Base-by-base conservation (phyloP, 495 filamentous ascomycete species). In the Sordaria brevicollis region DNA sequence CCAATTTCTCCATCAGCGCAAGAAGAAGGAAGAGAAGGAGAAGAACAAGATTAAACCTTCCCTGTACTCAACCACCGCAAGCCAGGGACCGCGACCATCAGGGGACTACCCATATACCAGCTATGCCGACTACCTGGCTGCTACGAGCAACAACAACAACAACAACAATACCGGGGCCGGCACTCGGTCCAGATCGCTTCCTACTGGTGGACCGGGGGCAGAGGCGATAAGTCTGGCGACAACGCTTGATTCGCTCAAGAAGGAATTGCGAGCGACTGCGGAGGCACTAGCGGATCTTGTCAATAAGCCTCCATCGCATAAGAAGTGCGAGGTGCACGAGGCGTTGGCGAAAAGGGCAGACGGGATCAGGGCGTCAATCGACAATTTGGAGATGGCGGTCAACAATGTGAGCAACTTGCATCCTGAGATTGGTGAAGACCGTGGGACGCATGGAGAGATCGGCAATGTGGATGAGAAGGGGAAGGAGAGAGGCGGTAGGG, bases 371-470 rank as follows among this genome's bases (percentile, higher is more conserved):
- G 66, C 35, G 36, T 65, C 67, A 35, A 34, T 79, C 13, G 71
- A 41, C 11, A 71, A 67, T 2, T 10, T 77, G 41, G 69, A 74
- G 69, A 68, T 68, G 8, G 71, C 71, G 2, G 68, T 74, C 6
- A 71, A 76, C 31, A 79, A 79, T 34, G 74, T 79, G 70, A 66
- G 70, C 57, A 79, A 79, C 34, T 43, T 79, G 66, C 74, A 76
- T 54, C 72, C 72, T 0, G 70, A 67, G 13, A 35, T 75, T 38
- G 65, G 49, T 35, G 37, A 33, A 0, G 37, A 41, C 9, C 29
- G 43, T 4, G 15, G 66, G 17, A 15, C 5, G 10, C 5, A 36
- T 17, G 33, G 67, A 29, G 41, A 6, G 49, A 5, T 57, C 5
- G 54, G 39, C 13, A 17, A 35, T 6, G 41, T 15, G 4, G 62